Evolutionary conservation across 148 eudicot species (phyloP), one percentile per base, ranked within the genome.

Genomic region (Pouteria glomerata): DNA sequence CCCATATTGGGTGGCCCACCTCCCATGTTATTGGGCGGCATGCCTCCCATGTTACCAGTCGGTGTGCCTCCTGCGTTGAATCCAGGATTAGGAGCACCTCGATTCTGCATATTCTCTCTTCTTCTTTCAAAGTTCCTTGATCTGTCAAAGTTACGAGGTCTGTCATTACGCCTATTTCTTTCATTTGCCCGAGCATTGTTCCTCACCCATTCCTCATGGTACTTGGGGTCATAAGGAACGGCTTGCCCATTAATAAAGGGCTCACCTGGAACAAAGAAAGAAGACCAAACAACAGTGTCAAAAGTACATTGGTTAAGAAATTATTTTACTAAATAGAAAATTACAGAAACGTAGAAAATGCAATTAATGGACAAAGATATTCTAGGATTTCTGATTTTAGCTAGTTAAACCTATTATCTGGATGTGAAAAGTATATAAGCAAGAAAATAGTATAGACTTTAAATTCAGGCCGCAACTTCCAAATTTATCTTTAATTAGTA

Each of bases 191-290:
- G 86, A 2, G 90, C 85, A 67, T 91, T 95, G 88, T 95, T 95
- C 73, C 93, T 92, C 78, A 89, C 87, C 99, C 99, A 95, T 63
- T 91, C 97, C 66, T 85, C 97, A 56, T 95, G 99, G 57, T 95
- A 95, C 79, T 88, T 95, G 0, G 99, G 97, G 69, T 95, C 99
- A 77, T 95, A 95, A 30, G 99, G 99, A 27, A 89, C 97, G 50
- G 99, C 96, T 70, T 84, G 78, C 4, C 99, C 99, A 62, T 95
- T 75, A 34, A 95, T 95, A 71, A 95, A 89, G 31, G 99, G 99
- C 76, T 94, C 98, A 68, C 98, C 98, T 94, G 82, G 76, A 63
- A 70, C 41, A 68, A 68, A 29, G 18, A 45, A 58, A 37, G 34
- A 63, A 30, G 42, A 67, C 13, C 42, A 7, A 52, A 30, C 39